Evolutionary conservation across 2,329 filamentous ascomycete genomes (phyloP), one percentile per base, ranked within the genome.

Genomic region (Exserohilum turcica): DNA sequence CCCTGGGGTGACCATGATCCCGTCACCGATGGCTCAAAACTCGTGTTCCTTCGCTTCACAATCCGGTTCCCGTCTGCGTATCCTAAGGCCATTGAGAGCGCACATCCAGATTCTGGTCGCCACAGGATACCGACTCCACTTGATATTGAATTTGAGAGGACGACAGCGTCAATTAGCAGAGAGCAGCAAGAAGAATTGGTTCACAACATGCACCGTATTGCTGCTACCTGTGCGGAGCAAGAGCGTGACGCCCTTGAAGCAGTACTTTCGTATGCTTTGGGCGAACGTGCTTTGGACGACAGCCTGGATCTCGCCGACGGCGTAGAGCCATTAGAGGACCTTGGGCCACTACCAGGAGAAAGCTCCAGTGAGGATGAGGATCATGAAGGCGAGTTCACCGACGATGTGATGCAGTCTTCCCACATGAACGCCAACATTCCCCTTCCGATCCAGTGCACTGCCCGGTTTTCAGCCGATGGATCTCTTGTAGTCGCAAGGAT

Each of bases 331-430:
- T 45, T 59, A 48, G 73, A 74, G 50, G 64, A 66, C 29, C 35
- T 65, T 24, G 32, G 78, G 74, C 58, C 60, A 16, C 31, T 67
- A 27, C 61, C 59, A 6, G 68, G 90, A 52, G 91, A 94, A 60
- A 93, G 90, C 61, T 97, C 91, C 3, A 95, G 90, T 64, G 88
- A 91, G 57, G 88, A 91, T 55, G 90, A 92, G 60, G 90, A 92
- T 42, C 76, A 75, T 52, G 88, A 91, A 29, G 67, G 69, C 37
- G 68, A 70, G 39, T 68, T 66, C 18, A 72, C 68, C 24, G 78
- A 81, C 52, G 81, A 82, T 51, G 72, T 80, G 16, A 77, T 84
- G 57, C 78, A 79, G 40, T 77, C 78, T 8, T 76, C 81, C 21
- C 83, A 83, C 80, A 72, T 85, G 76, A 86, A 86, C 68, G 80